These are phyloP conservation scores for Fraxinus latifolia DNA, from an alignment of 305 asterid species.

Conservation along the genomic window DNA sequence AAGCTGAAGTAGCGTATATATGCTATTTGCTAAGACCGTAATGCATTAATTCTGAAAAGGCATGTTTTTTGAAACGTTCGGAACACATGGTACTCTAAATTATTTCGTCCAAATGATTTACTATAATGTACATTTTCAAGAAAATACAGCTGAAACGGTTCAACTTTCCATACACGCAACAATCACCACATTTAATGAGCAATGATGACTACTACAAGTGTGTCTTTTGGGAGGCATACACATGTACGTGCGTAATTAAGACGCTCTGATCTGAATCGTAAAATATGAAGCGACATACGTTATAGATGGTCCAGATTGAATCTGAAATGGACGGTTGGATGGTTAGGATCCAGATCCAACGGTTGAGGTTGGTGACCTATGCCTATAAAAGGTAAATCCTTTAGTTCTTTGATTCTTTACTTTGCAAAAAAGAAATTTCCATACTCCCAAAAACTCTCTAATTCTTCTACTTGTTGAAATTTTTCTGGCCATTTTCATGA, in stretches of 20 bases:
- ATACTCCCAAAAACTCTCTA: background rate
- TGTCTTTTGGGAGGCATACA: background rate
- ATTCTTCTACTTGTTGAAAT: no score
- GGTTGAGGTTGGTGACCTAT: background rate
- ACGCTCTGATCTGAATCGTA: no score
- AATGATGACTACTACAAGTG: background rate
- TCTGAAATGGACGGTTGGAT: background rate
- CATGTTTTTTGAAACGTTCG: no score
- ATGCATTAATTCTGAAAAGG: no score
- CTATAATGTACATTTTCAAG: no score
- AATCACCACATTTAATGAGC: no score
- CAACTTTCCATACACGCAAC: background rate
- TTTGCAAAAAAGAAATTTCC: background rate
- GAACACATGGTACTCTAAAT: no score
- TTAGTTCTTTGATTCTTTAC: background rate
- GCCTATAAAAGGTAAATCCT: background rate
- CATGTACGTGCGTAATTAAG: accelerated
- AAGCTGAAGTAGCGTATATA: no score
- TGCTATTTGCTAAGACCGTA: no score
- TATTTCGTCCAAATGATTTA: no score
- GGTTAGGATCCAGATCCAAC: background rate
- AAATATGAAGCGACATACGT: background rate
- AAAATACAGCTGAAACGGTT: background rate
- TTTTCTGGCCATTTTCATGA: no score
- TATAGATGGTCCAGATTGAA: no score